phyloP scores from a whole-genome alignment of 371 early-diverging fungal species.

The Mortierella sp. region DNA sequence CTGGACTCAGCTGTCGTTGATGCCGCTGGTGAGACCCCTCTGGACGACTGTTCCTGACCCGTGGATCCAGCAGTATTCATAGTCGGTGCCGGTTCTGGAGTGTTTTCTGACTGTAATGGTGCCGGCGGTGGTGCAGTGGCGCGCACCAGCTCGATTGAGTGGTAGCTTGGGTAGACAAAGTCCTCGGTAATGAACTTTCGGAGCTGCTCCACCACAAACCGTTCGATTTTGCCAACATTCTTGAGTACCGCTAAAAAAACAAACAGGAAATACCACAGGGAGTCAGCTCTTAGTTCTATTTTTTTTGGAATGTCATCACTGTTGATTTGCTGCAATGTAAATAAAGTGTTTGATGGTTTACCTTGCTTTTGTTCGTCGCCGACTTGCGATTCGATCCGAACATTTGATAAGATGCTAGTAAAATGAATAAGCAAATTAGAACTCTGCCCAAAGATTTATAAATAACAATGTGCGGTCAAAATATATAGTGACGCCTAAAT shows the following conservation, averaged over 20 bases:
- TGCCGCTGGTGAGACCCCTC: constrained; percentile 8
- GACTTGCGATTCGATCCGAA: constrained; percentile 89
- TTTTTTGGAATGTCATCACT: neutral
- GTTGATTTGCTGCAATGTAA: neutral
- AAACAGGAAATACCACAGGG: constrained; percentile 1
- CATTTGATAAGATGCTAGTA: constrained; percentile 76
- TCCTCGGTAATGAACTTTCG: constrained; percentile 90
- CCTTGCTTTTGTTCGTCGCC: constrained; percentile 92
- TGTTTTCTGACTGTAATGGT: neutral
- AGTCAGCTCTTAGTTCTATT: neutral
- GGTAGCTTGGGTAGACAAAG: constrained; percentile 91
- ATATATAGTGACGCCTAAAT: neutral
- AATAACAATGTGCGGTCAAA: neutral
- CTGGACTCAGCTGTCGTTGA: constrained; percentile 6
- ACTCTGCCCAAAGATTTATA: neutral
- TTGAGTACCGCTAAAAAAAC: constrained; percentile 74
- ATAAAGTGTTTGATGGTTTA: constrained; percentile 38
- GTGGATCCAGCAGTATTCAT: neutral
- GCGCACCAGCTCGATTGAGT: constrained; percentile 65
- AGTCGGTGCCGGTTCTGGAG: neutral
- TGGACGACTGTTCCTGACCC: neutral
- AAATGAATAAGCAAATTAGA: neutral
- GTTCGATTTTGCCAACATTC: constrained; percentile 94
- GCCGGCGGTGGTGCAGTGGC: constrained; percentile 19
- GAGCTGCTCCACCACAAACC: constrained; percentile 91